Percentiles rank a stretch among this genome's conserved stretches.
These are phyloP conservation scores for Hypoxylon subgilvum DNA, from an alignment of 495 filamentous ascomycete genomes.

Conservation along the genomic window DNA sequence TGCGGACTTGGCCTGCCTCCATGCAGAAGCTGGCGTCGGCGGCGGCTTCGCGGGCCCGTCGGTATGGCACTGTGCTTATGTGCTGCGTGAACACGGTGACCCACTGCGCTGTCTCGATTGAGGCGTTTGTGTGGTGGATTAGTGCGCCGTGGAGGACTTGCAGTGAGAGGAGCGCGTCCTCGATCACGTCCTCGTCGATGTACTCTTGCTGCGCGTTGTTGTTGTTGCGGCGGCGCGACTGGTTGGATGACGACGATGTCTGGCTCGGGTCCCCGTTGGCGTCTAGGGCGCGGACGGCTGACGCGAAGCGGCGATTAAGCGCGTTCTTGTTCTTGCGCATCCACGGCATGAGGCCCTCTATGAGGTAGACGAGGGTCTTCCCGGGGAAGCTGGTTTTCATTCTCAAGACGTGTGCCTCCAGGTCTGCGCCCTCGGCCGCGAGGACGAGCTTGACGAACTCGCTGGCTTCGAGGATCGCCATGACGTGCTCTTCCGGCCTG, in stretches of 20 bases:
- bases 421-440: constrained; percentile 49
- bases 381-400: constrained; percentile 61
- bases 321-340: constrained; percentile 73
- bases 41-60: constrained; percentile 49
- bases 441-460: constrained; percentile 72
- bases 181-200: constrained; percentile 73
- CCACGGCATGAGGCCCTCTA: constrained; percentile 72
- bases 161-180: constrained; percentile 73
- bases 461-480: constrained; percentile 68
- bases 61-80: constrained; percentile 78
- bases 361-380: constrained; percentile 71
- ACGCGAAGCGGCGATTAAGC: constrained; percentile 70
- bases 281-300: constrained; percentile 66
- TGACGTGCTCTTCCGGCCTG: constrained; percentile 67
- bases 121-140: constrained; percentile 71
- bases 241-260: constrained; percentile 9
- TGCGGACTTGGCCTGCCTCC: constrained; percentile 78
- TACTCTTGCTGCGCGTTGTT: constrained; percentile 53
- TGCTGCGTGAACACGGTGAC: constrained; percentile 81
- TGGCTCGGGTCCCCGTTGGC: constrained; percentile 11
- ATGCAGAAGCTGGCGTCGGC: constrained; percentile 75
- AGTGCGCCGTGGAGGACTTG: constrained; percentile 72
- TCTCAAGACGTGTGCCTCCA: constrained; percentile 65
- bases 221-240: constrained; percentile 45
- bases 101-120: constrained; percentile 76